Evolutionary conservation across 306 rosid genomes (phyloP), one percentile per base, ranked within the genome.

Genomic region (Gleditsia sinensis): DNA sequence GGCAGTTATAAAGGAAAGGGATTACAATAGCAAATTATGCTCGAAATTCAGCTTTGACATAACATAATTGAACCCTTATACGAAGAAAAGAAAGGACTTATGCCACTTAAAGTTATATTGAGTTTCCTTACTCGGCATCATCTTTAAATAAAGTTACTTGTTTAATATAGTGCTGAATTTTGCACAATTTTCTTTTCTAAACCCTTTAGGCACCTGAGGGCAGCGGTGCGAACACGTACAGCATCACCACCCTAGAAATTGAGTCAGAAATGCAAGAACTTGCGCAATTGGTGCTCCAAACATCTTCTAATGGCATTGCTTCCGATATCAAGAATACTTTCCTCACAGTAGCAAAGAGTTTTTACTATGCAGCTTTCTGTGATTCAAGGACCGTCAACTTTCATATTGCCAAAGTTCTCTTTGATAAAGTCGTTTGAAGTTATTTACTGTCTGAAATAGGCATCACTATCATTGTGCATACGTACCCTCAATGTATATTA

Each of bases 211-310:
- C 62, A 75, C 5, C 11, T 1, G 40, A 80, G 24, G 68, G 50
- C 58, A 10, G 37, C 4, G 25, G 67, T 64, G 67, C 30, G 17
- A 57, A 73, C 12, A 56, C 56, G 2, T 36, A 50, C 36, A 20
- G 17, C 71, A 42, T 13, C 49, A 78, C 46, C 19, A 77, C 23
- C 40, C 23, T 55, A n/a, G 93, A 81, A 75, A 84, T 60, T 74
- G 97, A 92, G 51, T 84, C 84, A 43, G 83, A 87, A 70, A 90
- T 95, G 96, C 91, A 89, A 75, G 88, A 86, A 59, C 90, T 95
- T 5, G 79, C 62, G 69, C 76, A 85, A 64, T 45, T 90, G 86
- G 97, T 88, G 83, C 80, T 88, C 25, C 82, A 81, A 68, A 79
- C 86, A 8, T 78, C 82, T 45, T 62, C 83, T 1, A 73, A 17